Evolutionary conservation across 805 yeast species (phyloP).

Genomic region (Candida insectalens): DNA sequence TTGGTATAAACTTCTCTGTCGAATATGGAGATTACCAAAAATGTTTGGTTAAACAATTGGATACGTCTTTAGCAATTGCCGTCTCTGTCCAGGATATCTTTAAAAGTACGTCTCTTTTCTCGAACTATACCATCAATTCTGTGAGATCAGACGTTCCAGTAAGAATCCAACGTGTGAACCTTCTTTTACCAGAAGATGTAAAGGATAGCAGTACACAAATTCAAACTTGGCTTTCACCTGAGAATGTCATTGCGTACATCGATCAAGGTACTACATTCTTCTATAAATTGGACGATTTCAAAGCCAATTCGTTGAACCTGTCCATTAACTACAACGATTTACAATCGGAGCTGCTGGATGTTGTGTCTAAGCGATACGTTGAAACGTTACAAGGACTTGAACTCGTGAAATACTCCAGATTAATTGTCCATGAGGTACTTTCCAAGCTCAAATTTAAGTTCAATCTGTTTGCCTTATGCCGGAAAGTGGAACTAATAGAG

Average conservation of each 20-base stretch:
- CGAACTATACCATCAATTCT: slow-evolving; percentile 63
- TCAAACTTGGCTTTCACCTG: slow-evolving; percentile 23
- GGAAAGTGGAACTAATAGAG: slow-evolving; percentile 8
- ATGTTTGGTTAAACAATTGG: slow-evolving; percentile 23
- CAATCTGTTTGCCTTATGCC: slow-evolving; percentile 20
- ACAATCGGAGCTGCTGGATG: slow-evolving; percentile 31
- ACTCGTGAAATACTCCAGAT: slow-evolving; percentile 13
- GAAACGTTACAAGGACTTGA: slow-evolving; percentile 6
- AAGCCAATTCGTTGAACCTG: slow-evolving; percentile 31
- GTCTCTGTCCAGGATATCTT: slow-evolving; percentile 79
- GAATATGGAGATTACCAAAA: slow-evolving; percentile 14
- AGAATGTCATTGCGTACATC: slow-evolving; percentile 40
- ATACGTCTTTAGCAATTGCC: slow-evolving; percentile 49
- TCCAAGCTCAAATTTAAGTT: slow-evolving; percentile 13
- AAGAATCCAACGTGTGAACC: slow-evolving; percentile 34
- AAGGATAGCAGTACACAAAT: slow-evolving; percentile 9
- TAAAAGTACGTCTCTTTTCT: slow-evolving; percentile 42
- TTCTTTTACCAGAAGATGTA: slow-evolving; percentile 9
- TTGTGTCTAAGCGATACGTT: slow-evolving; percentile 15
- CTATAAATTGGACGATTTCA: slow-evolving; percentile 35
- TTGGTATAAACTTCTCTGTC: slow-evolving; percentile 15
- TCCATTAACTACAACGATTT: slow-evolving; percentile 36
- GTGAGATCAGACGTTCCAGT: slow-evolving; percentile 42
- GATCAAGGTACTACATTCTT: slow-evolving; percentile 65
- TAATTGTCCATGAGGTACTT: slow-evolving; percentile 13